Conservation (phyloP, 306 rosid species). For the Hippophae rhamnoides region DNA sequence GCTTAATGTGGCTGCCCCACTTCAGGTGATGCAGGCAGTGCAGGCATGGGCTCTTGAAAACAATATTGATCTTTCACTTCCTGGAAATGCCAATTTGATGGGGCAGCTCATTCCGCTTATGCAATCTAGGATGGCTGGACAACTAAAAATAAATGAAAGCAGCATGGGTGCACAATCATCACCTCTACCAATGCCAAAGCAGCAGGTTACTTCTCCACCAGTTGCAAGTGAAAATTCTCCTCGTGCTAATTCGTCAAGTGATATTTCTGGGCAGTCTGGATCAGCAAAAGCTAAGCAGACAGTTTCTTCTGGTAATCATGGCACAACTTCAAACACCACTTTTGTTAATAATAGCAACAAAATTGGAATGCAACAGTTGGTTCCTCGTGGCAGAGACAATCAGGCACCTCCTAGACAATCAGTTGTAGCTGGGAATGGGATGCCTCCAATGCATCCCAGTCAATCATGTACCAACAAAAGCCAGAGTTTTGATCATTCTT, state of each 20-base stretch:
- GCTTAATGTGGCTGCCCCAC: constrained; percentile 50
- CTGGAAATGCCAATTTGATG: constrained; percentile 60
- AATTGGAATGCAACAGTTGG: constrained; percentile 46
- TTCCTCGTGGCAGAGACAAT: constrained; percentile 66
- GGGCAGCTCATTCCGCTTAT: constrained; percentile 62
- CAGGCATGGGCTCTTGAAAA: constrained; percentile 78
- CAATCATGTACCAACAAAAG: constrained; percentile 46
- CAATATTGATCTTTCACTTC: constrained; percentile 73
- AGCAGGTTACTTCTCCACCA: constrained; percentile 56
- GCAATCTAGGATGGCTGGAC: constrained; percentile 67
- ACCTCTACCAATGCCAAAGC: constrained; percentile 57
- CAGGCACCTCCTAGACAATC: constrained; percentile 55
- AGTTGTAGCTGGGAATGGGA: constrained; percentile 49
- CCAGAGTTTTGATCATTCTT: constrained; percentile 46
- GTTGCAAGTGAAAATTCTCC: constrained; percentile 63
- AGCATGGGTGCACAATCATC: constrained; percentile 55
- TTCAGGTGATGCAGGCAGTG: constrained; percentile 63
- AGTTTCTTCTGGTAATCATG: constrained; percentile 50
- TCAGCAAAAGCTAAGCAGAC: constrained; percentile 63
- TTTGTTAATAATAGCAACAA: constrained; percentile 40
- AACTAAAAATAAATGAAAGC: constrained; percentile 51
- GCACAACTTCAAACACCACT: constrained; percentile 39
- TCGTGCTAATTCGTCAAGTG: constrained; percentile 67
- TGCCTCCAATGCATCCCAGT: constrained; percentile 53
- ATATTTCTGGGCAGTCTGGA: constrained; percentile 53